Conservation (phyloP, 768 basidiomycete genomes). For the Pulveroboletus sp. region DNA sequence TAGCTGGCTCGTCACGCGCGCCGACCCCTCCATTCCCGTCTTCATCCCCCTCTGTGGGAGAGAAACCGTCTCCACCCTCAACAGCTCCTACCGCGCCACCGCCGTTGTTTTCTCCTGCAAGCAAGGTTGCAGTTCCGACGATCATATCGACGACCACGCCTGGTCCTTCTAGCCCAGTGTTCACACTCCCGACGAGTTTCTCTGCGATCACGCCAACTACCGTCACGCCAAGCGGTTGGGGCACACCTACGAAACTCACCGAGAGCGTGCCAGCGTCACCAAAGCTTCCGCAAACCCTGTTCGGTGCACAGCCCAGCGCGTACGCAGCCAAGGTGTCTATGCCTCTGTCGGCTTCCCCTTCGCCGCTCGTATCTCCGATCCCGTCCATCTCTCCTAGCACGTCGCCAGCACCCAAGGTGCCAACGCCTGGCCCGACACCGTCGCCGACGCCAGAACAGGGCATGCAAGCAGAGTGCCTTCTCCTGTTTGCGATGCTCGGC, state of each 20-base stretch:
- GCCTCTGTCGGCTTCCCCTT: not conserved
- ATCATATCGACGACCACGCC: slow-evolving; percentile 3
- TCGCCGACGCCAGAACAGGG: slow-evolving; percentile 45
- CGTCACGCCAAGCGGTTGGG: not conserved
- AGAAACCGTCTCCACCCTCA: slow-evolving; percentile 11
- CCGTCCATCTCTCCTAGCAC: slow-evolving; percentile 1
- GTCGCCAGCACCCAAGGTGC: slow-evolving; percentile 2
- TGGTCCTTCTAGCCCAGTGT: slow-evolving; percentile 6
- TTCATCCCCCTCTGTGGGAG: slow-evolving; percentile 21
- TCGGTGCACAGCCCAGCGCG: slow-evolving; percentile 11
- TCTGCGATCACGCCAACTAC: slow-evolving; percentile 11
- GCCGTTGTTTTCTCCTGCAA: not conserved
- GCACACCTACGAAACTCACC: slow-evolving; percentile 4
- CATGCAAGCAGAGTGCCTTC: slow-evolving; percentile 62
- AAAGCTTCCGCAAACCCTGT: slow-evolving; percentile 6
- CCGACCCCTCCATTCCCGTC: slow-evolving; percentile 49
- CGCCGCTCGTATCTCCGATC: slow-evolving; percentile 2
- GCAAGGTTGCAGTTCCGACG: slow-evolving; percentile 1
- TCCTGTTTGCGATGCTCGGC: slow-evolving; percentile 43
- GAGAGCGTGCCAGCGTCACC: not conserved
- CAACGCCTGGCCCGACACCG: slow-evolving; percentile 7
- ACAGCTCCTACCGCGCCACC: not conserved
- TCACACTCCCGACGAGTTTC: slow-evolving; percentile 5
- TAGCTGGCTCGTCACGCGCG: slow-evolving; percentile 33
- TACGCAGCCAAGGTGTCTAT: slow-evolving; percentile 2